Evolutionary conservation across 148 eudicot genomes (phyloP), one percentile per base, ranked within the genome.

Genomic region (Gaultheria prostrata): DNA sequence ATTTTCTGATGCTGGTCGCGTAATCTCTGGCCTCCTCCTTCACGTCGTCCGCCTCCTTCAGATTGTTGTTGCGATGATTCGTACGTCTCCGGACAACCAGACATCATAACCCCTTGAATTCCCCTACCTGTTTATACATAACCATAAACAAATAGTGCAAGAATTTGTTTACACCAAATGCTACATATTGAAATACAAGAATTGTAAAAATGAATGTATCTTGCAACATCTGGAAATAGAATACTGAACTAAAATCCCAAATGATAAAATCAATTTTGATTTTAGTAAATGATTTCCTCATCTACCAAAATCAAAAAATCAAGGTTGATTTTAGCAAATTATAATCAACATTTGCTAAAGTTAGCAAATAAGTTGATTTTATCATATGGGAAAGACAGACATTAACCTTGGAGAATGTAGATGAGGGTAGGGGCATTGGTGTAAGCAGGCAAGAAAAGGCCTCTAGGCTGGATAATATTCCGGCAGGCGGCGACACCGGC

Each of bases 71-170:
- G 88, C 13, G 91, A 63, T 21, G 97, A 90, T 53, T 95, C 93
- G 82, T 59, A 95, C 0, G 94, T 92, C 77, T 94, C 95, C 0
- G 95, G 90, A 79, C 98, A 94, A 4, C 98, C 98, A 4, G 98
- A 93, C 8, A 91, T 17, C 90, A 89, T 8, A 21, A 89, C 39
- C 17, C 97, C 98, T 0, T 48, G 46, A 20, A 90, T 82, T 14
- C 98, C 98, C 76, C 85, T 86, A 21, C 98, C 98, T 95, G 86
- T 46, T 87, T 4, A 3, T 43, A 63, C 1, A 20, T 14, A 4
- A n/a, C n/a, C n/a, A n/a, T n/a, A n/a, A n/a, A n/a, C n/a, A n/a
- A n/a, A n/a, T n/a, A n/a, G n/a, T 30, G 1, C 6, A 74, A 21
- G 24, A 74, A 39, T 6, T 2, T 8, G 13, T 20, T 20, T 0